Evolutionary conservation across 1,284 basidiomycete genomes (phyloP).

Genomic region (Leccinum griseonigrum): DNA sequence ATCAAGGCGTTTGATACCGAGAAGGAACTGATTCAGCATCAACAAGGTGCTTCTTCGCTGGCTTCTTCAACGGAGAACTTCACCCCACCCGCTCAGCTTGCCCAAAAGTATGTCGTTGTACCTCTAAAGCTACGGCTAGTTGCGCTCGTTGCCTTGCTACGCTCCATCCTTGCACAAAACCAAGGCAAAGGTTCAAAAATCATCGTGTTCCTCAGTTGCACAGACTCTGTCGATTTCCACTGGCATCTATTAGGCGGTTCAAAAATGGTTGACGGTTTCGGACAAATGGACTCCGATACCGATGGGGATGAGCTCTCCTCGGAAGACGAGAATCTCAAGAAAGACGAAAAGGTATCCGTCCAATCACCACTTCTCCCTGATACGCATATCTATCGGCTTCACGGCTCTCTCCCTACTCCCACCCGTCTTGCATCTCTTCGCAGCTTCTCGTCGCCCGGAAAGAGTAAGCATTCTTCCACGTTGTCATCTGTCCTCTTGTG

Average conservation of each 20-base stretch:
- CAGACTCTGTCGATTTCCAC: slow-evolving; percentile 97
- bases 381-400: slow-evolving; percentile 86
- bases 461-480: slow-evolving; percentile 31
- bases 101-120: slow-evolving; percentile 92
- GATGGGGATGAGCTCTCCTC: slow-evolving; percentile 33
- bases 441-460: slow-evolving; percentile 64
- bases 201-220: slow-evolving; percentile 96
- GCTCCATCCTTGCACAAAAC: slow-evolving; percentile 67
- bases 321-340: slow-evolving; percentile 21
- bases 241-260: slow-evolving; percentile 86
- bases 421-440: slow-evolving; percentile 82
- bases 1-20: slow-evolving; percentile 64
- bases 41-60: slow-evolving; percentile 13
- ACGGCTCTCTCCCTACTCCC: slow-evolving; percentile 86
- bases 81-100: slow-evolving; percentile 91
- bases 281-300: slow-evolving; percentile 24
- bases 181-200: slow-evolving; percentile 60
- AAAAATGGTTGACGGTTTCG: slow-evolving; percentile 57
- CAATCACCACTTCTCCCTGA: slow-evolving; percentile 80
- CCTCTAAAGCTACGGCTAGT: slow-evolving; percentile 95
- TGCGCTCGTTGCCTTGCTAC: slow-evolving; percentile 82
- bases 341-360: slow-evolving; percentile 48
- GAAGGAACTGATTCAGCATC: slow-evolving; percentile 25
- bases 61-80: slow-evolving; percentile 57
- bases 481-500: slow-evolving; percentile 81